Evolutionary conservation across 1,284 basidiomycete species (phyloP), one percentile per base, ranked within the genome.

Genomic region (Sporisorium exsertum): DNA sequence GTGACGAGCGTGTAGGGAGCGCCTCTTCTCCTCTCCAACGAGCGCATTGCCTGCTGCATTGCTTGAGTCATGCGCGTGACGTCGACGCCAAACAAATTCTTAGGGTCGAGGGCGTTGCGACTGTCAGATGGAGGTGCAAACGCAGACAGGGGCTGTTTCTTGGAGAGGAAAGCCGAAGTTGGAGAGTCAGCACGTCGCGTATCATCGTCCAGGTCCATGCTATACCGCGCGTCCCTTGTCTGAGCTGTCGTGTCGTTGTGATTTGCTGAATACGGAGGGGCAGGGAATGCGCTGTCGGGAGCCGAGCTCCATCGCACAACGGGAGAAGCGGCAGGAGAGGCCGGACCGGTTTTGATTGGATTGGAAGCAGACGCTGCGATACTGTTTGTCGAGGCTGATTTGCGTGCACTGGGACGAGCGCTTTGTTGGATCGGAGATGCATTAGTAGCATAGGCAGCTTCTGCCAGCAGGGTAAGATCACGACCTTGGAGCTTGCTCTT

Each of bases 401-500:
- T 72, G 60, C 70, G 64, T 10, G 59, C 59, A 22, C 32, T 55
- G 6, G 64, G 56, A n/a, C 60, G 57, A 5, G 53, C 64, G 27
- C 6, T 58, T n/a, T 42, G 47, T 22, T 52, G 61, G 9, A 73
- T 20, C 1, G 65, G 50, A 10, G 68, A 64, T 13, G 73, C 57
- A 18, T 71, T 71, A 43, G 67, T 67, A 18, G 73, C 73, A 29
- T 65, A 76, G 20, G 73, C 73, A 24, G 73, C 73, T 49, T 76
- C 73, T 5, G 73, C 73, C 1, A 76, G 58, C 22, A 76, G 56
- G 20, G 73, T 71, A 22, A 76, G 61, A 29, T 76, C 73, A 49
- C 73, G 60, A 45, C 73, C 73, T 37, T 77, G 73, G 5, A 77
- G 64, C 60, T 70, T 72, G 52, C 74, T 77, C 46, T 77, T 77